A percentile compares a stretch with the other conserved stretches of the same genome.
These are phyloP conservation scores for Purpureocillium lavendulum DNA, from an alignment of 2,329 filamentous ascomycete genomes.

Conservation along the genomic window DNA sequence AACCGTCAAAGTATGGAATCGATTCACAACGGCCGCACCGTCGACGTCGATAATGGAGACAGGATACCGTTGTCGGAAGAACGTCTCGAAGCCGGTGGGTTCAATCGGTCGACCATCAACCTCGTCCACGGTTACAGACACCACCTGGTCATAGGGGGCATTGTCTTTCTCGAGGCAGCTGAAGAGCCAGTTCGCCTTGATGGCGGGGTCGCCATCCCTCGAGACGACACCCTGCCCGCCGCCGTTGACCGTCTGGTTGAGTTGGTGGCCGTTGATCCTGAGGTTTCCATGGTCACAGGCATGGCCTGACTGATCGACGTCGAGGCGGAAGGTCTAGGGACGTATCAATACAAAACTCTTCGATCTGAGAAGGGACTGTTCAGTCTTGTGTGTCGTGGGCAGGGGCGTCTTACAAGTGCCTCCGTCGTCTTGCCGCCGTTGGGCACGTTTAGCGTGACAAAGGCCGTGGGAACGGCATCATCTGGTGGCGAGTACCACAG, in stretches of 20 bases:
- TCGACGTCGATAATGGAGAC: slow-evolving; percentile 33
- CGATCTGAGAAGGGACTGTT: no score
- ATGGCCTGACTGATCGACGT: slow-evolving; percentile 34
- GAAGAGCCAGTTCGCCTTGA: slow-evolving; percentile 38
- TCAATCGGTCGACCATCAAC: slow-evolving; percentile 31
- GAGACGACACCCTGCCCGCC: slow-evolving; percentile 32
- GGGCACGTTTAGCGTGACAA: slow-evolving; percentile 13
- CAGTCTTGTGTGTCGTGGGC: no score
- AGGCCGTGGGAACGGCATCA: slow-evolving; percentile 10
- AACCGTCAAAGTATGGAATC: slow-evolving; percentile 6
- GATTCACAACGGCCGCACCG: slow-evolving; percentile 25
- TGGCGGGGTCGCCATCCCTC: slow-evolving; percentile 25
- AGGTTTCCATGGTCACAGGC: slow-evolving; percentile 38
- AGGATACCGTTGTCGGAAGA: slow-evolving; percentile 37
- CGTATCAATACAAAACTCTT: neutral
- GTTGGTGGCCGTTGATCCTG: slow-evolving; percentile 34
- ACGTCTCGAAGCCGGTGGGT: slow-evolving; percentile 30
- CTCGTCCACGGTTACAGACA: slow-evolving; percentile 33
- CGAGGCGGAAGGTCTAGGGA: slow-evolving; percentile 29
- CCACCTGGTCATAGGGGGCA: slow-evolving; percentile 30
- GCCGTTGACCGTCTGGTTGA: slow-evolving; percentile 30
- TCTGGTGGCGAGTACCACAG: neutral
- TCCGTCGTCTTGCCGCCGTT: slow-evolving; percentile 7
- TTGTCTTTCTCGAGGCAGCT: slow-evolving; percentile 32
- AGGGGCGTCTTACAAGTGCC: slow-evolving; percentile 12